Base-by-base conservation (phyloP, 768 basidiomycete species). In the Panaeolus cyanescens region DNA sequence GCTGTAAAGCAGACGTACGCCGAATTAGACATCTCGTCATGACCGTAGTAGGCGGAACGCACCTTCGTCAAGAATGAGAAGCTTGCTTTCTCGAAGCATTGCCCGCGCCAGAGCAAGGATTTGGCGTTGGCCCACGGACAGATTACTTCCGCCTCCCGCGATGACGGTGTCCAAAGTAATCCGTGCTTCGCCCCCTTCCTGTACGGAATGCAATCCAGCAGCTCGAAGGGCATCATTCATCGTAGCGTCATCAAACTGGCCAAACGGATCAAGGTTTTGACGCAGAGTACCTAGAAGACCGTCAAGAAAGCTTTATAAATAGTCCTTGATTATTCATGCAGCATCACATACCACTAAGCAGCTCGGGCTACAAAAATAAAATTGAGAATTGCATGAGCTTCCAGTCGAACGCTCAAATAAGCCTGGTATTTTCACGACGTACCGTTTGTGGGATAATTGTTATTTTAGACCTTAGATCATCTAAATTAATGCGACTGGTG, bases 51-150 rank as follows among this genome's bases (percentile, higher is more conserved):
- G 3, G 12, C 7, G 12, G 22, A 13, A 50, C 45, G 15, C 25
- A 50, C 45, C 45, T 73, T 88, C 88, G 69, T 87, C 87, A 28
- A 89, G 72, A 42, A 90, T 84, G 32, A 90, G 79, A 20, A 89
- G 74, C 37, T 85, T 81, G 69, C 83, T 87, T 28, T 80, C 77
- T 20, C 85, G 77, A 2, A 89, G 74, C 62, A 89, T 80, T 1
- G 88, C 88, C 32, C 88, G 77, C 2, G 88, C 87, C 67, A 90
- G 78, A 12, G 88, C 87, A 58, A 90, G 80, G 54, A 89, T 80
- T 66, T 93, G 91, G 9, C 90, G 73, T 67, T 93, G 90, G 20
- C 92, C 92, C 37, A 90, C 86, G 1, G 88, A 90, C 63, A 93
- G 84, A 68, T 93, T 93, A 25, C 80, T 72, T 6, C 91, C 91